phyloP scores from a whole-genome alignment of 345 rosid species.

The Linum trigynum region DNA sequence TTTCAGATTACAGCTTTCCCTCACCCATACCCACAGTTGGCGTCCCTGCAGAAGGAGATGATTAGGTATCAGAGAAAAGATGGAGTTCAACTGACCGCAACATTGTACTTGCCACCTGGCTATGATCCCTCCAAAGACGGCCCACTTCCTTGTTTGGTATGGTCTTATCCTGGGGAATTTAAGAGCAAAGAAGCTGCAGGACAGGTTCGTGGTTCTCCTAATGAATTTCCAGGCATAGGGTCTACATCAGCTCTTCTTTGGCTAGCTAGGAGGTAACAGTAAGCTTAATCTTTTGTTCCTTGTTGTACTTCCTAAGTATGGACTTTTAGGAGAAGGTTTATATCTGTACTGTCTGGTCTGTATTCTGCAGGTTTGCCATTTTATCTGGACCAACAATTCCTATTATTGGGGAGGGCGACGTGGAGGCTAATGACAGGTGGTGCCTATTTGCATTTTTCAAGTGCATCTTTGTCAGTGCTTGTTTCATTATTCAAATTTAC shows the following conservation, averaged over 20 bases:
- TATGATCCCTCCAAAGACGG: constrained; percentile 86
- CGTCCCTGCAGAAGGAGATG: constrained; percentile 91
- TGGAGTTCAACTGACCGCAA: constrained; percentile 94
- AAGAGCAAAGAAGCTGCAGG: constrained; percentile 99
- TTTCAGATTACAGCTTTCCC: constrained; percentile 79
- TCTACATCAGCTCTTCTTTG: constrained; percentile 92
- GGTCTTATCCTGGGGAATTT: constrained; percentile 99
- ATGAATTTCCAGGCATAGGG: constrained; percentile 93
- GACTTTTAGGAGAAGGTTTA: not conserved
- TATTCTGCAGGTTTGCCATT: constrained; percentile 68
- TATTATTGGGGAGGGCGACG: constrained; percentile 92
- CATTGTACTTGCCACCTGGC: constrained; percentile 82
- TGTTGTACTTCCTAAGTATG: not conserved
- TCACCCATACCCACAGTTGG: constrained; percentile 95
- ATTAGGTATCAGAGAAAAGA: constrained; percentile 91
- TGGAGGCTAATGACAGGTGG: constrained; percentile 98
- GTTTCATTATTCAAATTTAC: not conserved
- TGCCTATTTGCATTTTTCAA: too few relatives aligned
- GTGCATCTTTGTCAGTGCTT: not conserved
- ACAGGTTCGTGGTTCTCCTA: constrained; percentile 99
- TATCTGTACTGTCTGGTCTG: constrained; percentile 1
- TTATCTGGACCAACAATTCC: constrained; percentile 98
- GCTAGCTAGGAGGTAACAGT: constrained; percentile 83
- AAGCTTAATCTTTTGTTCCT: constrained; percentile 6
- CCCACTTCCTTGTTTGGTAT: constrained; percentile 84